Evolutionary conservation across 2,329 filamentous ascomycete genomes (phyloP).

Genomic region (Penicillium sp.): DNA sequence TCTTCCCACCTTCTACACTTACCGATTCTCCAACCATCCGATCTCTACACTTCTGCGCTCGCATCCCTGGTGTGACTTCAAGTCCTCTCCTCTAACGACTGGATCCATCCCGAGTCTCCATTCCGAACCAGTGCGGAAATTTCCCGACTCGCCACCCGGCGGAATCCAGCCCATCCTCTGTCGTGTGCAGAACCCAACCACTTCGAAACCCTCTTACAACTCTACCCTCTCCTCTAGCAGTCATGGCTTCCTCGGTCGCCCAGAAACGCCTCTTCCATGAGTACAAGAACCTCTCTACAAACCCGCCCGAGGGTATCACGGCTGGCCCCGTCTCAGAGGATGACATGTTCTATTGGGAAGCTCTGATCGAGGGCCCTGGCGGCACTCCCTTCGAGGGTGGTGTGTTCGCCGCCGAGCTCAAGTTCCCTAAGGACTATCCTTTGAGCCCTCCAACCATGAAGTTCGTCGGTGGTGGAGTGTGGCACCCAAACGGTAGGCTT

Average conservation of each 20-base stretch:
- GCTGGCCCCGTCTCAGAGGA: constrained; percentile 93
- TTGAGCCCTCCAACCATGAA: constrained; percentile 94
- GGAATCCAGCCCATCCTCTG: constrained; percentile 9
- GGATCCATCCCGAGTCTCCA: neutral
- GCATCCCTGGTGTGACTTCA: no score
- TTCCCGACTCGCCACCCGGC: constrained; percentile 19
- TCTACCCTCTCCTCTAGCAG: neutral
- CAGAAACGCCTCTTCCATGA: constrained; percentile 88
- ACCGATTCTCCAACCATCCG: neutral
- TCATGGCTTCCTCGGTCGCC: constrained; percentile 60
- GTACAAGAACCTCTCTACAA: constrained; percentile 91
- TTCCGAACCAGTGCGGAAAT: constrained; percentile 8
- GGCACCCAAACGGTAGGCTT: constrained; percentile 86
- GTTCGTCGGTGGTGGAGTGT: constrained; percentile 84
- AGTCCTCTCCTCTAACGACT: no score
- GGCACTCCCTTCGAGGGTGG: constrained; percentile 96
- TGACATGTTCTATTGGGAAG: constrained; percentile 95
- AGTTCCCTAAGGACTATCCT: constrained; percentile 96
- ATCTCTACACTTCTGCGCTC: neutral
- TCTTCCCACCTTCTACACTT: neutral
- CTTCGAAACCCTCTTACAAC: neutral
- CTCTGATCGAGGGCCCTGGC: constrained; percentile 91
- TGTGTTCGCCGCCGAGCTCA: constrained; percentile 91
- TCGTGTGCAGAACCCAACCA: constrained; percentile 8
- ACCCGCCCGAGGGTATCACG: constrained; percentile 96